phyloP scores from a whole-genome alignment of 1,284 basidiomycete species.

The Trametes sp. region DNA sequence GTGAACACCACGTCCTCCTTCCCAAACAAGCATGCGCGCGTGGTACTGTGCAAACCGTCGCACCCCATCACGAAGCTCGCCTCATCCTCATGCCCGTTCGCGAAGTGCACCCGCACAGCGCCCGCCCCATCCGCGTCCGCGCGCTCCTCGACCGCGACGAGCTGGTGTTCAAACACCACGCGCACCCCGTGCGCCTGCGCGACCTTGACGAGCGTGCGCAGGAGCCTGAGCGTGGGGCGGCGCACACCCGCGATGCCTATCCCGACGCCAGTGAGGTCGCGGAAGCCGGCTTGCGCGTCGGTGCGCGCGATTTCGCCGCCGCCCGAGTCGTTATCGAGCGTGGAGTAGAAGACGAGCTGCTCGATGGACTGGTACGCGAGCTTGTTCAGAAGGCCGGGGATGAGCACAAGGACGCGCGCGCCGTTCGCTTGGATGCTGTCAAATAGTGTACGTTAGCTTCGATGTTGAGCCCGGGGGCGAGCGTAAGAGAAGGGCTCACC shows the following conservation, averaged over 20 bases:
- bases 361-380: constrained; percentile 42
- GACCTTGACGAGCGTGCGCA: constrained; percentile 43
- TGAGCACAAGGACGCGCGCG: constrained; percentile 46
- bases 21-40: constrained; percentile 51
- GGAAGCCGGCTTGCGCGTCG: constrained; percentile 27
- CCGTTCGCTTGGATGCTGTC: constrained; percentile 52
- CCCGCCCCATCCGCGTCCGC: constrained; percentile 27
- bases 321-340: constrained; percentile 36
- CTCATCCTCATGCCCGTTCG: constrained; percentile 46
- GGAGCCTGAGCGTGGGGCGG: constrained; percentile 45
- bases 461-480: neutral
- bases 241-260: constrained; percentile 41
- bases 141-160: constrained; percentile 45
- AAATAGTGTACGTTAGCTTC: neutral
- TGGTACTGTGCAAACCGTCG: constrained; percentile 55
- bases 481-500: constrained; percentile 25
- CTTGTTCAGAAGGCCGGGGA: constrained; percentile 46
- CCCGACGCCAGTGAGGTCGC: constrained; percentile 33
- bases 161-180: constrained; percentile 47
- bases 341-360: constrained; percentile 39
- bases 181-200: constrained; percentile 46
- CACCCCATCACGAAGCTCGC: constrained; percentile 55
- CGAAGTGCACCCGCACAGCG: constrained; percentile 47
- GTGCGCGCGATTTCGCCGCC: constrained; percentile 42
- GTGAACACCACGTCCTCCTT: constrained; percentile 48